phyloP scores from a whole-genome alignment of 2,329 filamentous ascomycete genomes.

The Calonectria naviculata region DNA sequence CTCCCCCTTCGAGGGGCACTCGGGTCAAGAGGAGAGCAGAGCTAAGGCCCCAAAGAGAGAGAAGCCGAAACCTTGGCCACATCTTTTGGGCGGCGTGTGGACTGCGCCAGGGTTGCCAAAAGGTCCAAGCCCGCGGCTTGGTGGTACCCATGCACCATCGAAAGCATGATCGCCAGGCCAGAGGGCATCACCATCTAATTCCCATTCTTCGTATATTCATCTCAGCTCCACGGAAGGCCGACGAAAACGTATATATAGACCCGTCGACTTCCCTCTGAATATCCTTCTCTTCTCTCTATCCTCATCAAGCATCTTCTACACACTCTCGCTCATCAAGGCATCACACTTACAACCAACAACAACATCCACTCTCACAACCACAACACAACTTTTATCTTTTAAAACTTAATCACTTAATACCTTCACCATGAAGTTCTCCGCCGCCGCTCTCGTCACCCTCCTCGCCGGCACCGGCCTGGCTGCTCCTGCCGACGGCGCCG shows the following conservation, averaged over 20 bases:
- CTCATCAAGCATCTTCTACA: slow-evolving; percentile 20
- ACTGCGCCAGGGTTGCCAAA: not conserved
- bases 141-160: not conserved
- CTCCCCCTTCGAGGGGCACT: not conserved
- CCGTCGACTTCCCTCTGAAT: not conserved
- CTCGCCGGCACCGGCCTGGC: slow-evolving; percentile 49
- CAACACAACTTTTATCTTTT: slow-evolving; percentile 9
- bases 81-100: not conserved
- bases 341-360: not conserved
- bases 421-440: slow-evolving; percentile 56
- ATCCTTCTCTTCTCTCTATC: not conserved
- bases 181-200: slow-evolving; percentile 6
- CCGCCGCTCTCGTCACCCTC: slow-evolving; percentile 49
- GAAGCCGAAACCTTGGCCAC: not conserved
- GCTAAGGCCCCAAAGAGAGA: not conserved
- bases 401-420: slow-evolving; percentile 20
- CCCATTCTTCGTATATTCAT: slow-evolving; percentile 3
- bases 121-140: slow-evolving; percentile 11
- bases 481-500: slow-evolving; percentile 46
- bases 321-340: slow-evolving; percentile 17
- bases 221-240: not conserved
- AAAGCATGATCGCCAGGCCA: not conserved
- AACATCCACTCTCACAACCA: slow-evolving; percentile 9
- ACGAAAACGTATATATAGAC: slow-evolving; percentile 19
- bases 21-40: not conserved